Conservation (phyloP, 192 early-diverging fungal genomes). For the Radiomyces spectabilis region DNA sequence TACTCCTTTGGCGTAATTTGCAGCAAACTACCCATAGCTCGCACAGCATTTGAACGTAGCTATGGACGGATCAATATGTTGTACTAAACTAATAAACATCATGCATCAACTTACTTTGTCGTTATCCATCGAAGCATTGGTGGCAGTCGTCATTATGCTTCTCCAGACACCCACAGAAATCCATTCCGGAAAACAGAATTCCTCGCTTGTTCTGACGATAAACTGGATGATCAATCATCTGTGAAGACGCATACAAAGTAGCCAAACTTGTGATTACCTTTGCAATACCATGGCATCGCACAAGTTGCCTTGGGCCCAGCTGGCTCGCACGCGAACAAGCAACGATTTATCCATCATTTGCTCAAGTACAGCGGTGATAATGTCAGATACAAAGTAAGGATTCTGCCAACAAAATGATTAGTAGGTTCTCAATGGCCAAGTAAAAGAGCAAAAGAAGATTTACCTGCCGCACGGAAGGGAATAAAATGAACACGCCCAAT, state of each 20-base stretch:
- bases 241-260: too few relatives aligned
- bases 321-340: constrained; percentile 56
- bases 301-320: constrained; percentile 75
- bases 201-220: constrained; percentile 9
- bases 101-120: constrained; percentile 51
- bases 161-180: constrained; percentile 34
- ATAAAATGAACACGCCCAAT: constrained; percentile 56
- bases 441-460: neutral
- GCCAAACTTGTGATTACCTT: constrained; percentile 8
- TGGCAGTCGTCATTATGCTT: constrained; percentile 35
- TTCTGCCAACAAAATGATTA: constrained; percentile 29
- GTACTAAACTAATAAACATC: neutral
- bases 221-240: neutral
- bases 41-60: constrained; percentile 64
- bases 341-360: constrained; percentile 46
- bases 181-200: constrained; percentile 28
- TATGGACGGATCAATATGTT: constrained; percentile 16
- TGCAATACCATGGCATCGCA: constrained; percentile 49
- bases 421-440: neutral
- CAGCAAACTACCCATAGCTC: constrained; percentile 59
- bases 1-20: constrained; percentile 41
- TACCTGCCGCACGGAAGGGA: constrained; percentile 46
- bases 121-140: constrained; percentile 53
- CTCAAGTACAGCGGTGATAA: constrained; percentile 40
- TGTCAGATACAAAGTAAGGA: constrained; percentile 44